Conservation (phyloP, 768 basidiomycete species). For the Pleurotus platypus region DNA sequence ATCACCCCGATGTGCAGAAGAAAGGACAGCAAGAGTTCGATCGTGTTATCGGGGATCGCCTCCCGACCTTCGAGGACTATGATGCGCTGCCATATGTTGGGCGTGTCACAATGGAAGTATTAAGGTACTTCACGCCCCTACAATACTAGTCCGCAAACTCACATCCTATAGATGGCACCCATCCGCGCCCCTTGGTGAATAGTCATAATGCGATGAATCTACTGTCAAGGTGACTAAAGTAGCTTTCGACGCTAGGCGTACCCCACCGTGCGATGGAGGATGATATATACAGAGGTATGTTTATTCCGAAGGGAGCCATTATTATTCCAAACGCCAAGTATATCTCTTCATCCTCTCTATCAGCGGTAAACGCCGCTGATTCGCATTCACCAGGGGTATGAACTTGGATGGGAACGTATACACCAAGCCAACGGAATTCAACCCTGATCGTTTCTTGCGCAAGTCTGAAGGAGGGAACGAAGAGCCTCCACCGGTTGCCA, state of each 20-base stretch:
- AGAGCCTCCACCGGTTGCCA: constrained; percentile 20
- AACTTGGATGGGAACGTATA: constrained; percentile 20
- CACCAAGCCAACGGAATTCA: constrained; percentile 17
- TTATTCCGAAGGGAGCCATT: constrained; percentile 18
- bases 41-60: constrained; percentile 17
- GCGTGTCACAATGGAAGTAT: constrained; percentile 19
- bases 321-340: background rate
- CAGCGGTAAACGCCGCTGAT: background rate
- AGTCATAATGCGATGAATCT: too few relatives aligned
- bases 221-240: background rate
- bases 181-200: constrained; percentile 13
- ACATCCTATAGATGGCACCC: constrained; percentile 13
- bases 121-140: constrained; percentile 11
- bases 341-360: background rate
- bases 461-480: constrained; percentile 14
- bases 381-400: constrained; percentile 18
- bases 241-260: constrained; percentile 1
- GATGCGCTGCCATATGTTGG: constrained; percentile 22
- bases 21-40: constrained; percentile 28
- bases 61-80: constrained; percentile 23
- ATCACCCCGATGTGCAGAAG: constrained; percentile 20
- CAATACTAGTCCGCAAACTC: background rate
- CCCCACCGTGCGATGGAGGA: constrained; percentile 19
- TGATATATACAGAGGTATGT: constrained; percentile 24
- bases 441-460: constrained; percentile 22